phyloP scores from a whole-genome alignment of 208 protist genomes.

The Leishmania gerbilli region DNA sequence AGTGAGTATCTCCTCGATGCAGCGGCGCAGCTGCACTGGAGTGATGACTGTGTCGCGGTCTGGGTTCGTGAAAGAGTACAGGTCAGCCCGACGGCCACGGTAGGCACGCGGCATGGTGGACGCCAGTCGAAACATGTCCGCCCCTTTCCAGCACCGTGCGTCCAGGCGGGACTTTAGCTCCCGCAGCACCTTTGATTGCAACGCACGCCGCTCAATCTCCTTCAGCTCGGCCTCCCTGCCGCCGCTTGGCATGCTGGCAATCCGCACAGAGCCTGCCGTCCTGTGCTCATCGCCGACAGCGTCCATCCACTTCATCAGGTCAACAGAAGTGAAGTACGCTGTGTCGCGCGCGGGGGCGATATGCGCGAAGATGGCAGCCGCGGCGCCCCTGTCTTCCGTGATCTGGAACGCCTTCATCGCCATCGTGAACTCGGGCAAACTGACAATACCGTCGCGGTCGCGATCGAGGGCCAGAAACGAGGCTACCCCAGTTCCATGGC shows the following conservation, averaged over 20 bases:
- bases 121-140: conserved; percentile 88
- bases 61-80: conserved; percentile 78
- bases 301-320: conserved; percentile 76
- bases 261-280: conserved; percentile 4
- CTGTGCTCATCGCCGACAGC: conserved; percentile 38
- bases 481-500: conserved; percentile 73
- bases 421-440: conserved; percentile 67
- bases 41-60: conserved; percentile 80
- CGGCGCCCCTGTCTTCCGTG: conserved; percentile 59
- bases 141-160: conserved; percentile 66
- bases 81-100: conserved; percentile 52
- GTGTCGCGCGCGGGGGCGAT: conserved; percentile 52
- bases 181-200: conserved; percentile 52
- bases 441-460: conserved; percentile 84
- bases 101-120: conserved; percentile 89
- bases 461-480: conserved; percentile 85
- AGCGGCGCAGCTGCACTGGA: conserved; percentile 86
- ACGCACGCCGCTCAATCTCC: conserved; percentile 46
- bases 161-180: conserved; percentile 70
- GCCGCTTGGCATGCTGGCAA: conserved; percentile 18
- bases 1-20: conserved; percentile 81
- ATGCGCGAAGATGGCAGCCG: conserved; percentile 57
- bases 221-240: conserved; percentile 44
- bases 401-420: conserved; percentile 75
- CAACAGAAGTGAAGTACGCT: conserved; percentile 71